Evolutionary conservation across 371 early-diverging fungal genomes (phyloP).

Genomic region (Rhizomucor pusillus): DNA sequence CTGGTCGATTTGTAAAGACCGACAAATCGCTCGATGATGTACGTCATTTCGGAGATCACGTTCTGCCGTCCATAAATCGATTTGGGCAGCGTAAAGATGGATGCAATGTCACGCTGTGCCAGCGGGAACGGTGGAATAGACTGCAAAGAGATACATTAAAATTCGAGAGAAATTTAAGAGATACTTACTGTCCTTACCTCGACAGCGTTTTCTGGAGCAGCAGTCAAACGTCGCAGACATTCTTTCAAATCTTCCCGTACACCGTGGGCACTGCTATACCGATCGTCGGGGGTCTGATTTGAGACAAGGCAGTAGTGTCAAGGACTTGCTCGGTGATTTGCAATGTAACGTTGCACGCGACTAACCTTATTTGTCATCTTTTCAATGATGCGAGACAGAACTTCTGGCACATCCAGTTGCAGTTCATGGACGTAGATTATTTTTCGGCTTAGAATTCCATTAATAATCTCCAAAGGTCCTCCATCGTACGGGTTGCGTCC

Average conservation of each 20-base stretch:
- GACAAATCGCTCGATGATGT: constrained; percentile 34
- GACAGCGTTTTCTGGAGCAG: constrained; percentile 20
- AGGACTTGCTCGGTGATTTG: not conserved
- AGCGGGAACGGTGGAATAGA: constrained; percentile 33
- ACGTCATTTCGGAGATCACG: constrained; percentile 32
- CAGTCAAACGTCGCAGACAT: constrained; percentile 36
- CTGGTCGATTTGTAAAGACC: constrained; percentile 22
- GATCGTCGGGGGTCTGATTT: constrained; percentile 51
- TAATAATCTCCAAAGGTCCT: constrained; percentile 55
- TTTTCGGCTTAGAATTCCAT: constrained; percentile 48
- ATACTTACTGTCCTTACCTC: constrained; percentile 16
- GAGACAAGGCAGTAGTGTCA: constrained; percentile 17
- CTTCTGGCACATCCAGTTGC: constrained; percentile 48
- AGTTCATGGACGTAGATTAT: constrained; percentile 43
- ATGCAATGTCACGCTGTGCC: constrained; percentile 42
- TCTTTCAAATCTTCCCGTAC: constrained; percentile 51
- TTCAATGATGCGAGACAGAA: constrained; percentile 47
- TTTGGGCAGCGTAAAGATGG: constrained; percentile 44
- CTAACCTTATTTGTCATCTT: constrained; percentile 59
- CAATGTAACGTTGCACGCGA: not conserved
- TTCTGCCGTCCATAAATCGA: constrained; percentile 39
- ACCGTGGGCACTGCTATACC: constrained; percentile 57
- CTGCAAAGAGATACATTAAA: constrained; percentile 8
- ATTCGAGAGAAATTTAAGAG: not conserved
- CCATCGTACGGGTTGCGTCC: constrained; percentile 51